Evolutionary conservation across 768 basidiomycete genomes (phyloP).

Genomic region (Pholiota microspora): DNA sequence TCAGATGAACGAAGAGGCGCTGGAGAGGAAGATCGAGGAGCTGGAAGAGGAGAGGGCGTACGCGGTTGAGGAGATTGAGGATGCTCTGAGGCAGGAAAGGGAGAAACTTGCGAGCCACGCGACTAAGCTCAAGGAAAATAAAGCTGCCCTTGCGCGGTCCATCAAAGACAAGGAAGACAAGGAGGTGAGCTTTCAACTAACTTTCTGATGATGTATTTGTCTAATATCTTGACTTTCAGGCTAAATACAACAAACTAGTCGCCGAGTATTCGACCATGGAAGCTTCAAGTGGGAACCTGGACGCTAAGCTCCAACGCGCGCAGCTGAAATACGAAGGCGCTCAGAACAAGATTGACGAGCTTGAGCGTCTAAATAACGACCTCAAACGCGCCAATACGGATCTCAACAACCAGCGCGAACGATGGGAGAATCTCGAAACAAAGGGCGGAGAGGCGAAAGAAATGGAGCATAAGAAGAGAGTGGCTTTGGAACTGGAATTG

Average conservation of each 20-base stretch:
- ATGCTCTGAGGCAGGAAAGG: constrained; percentile 45
- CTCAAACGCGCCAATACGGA: constrained; percentile 53
- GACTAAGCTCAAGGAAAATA: constrained; percentile 36
- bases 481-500: constrained; percentile 55
- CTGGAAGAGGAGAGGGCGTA: constrained; percentile 45
- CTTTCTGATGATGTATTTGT: background rate
- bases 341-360: constrained; percentile 47
- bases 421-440: constrained; percentile 67
- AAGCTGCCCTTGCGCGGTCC: constrained; percentile 35
- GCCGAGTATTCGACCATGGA: constrained; percentile 50
- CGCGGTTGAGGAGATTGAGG: constrained; percentile 37
- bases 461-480: constrained; percentile 47
- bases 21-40: constrained; percentile 51
- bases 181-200: constrained; percentile 35
- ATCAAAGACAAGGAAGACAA: constrained; percentile 42
- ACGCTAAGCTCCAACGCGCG: constrained; percentile 55
- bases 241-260: constrained; percentile 38
- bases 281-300: constrained; percentile 40
- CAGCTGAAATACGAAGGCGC: constrained; percentile 58
- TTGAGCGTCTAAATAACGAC: constrained; percentile 57
- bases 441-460: constrained; percentile 62
- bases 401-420: constrained; percentile 61
- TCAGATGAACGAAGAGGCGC: constrained; percentile 57
- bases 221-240: constrained; percentile 25
- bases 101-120: constrained; percentile 31